Percentiles rank a stretch among this genome's conserved stretches.
Conservation (phyloP, 2,329 filamentous ascomycete species). For the Orbilia blumenaviensis region DNA sequence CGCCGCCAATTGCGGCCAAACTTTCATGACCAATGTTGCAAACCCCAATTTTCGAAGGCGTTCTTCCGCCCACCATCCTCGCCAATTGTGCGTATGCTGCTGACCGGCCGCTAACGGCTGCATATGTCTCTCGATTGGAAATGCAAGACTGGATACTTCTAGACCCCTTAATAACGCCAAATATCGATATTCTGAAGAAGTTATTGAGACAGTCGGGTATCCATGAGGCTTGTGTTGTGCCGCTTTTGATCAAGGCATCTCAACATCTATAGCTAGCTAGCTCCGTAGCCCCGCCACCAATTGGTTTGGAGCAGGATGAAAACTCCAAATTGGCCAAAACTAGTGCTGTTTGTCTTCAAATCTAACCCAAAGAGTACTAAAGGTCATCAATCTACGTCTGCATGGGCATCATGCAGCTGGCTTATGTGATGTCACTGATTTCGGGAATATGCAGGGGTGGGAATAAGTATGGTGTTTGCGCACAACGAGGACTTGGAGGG, state of each 20-base stretch:
- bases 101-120: background rate
- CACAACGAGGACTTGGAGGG: background rate
- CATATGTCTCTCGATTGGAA: background rate
- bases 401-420: background rate
- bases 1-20: background rate
- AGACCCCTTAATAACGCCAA: background rate
- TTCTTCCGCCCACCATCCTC: background rate
- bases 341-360: background rate
- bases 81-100: background rate
- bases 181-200: background rate
- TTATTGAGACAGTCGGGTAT: background rate
- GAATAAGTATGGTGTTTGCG: background rate
- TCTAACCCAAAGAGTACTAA: conserved; percentile 2
- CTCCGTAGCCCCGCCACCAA: background rate
- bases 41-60: background rate
- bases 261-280: background rate
- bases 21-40: background rate
- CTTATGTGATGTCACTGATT: conserved; percentile 3
- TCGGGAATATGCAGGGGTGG: background rate
- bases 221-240: background rate
- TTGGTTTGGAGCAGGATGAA: background rate
- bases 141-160: background rate
- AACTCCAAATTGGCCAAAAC: background rate
- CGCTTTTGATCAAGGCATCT: background rate
- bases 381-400: conserved; percentile 8